phyloP scores from a whole-genome alignment of 306 rosid genomes.

The Rubus idaeus region DNA sequence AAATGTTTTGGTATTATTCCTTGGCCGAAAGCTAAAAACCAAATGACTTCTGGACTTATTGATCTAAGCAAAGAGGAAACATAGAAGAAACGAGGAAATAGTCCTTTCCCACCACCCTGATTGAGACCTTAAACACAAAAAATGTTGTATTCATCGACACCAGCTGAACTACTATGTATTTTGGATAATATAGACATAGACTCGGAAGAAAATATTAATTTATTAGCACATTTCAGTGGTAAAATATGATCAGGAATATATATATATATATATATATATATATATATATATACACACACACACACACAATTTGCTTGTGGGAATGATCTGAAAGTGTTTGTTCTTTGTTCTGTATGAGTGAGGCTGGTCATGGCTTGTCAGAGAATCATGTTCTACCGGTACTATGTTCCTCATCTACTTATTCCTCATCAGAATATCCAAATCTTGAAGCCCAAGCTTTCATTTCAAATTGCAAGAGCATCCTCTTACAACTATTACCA shows the following conservation, averaged over 20 bases:
- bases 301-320: background rate
- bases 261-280: no score
- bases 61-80: background rate
- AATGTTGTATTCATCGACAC: background rate
- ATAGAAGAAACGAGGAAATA: background rate
- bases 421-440: conserved; percentile 3
- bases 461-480: background rate
- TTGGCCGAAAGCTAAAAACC: background rate
- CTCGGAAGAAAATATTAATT: background rate
- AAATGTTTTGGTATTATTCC: background rate
- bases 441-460: conserved; percentile 9
- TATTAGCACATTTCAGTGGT: background rate
- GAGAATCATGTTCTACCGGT: background rate
- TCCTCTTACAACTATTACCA: background rate
- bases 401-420: background rate
- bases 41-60: background rate
- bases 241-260: no score
- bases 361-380: background rate
- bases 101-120: background rate
- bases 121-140: background rate
- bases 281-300: no score
- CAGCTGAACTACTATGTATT: background rate
- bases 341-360: background rate
- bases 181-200: background rate
- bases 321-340: background rate